Base-by-base conservation (phyloP, 179 eudicot species). In the Actinidia polygama region DNA sequence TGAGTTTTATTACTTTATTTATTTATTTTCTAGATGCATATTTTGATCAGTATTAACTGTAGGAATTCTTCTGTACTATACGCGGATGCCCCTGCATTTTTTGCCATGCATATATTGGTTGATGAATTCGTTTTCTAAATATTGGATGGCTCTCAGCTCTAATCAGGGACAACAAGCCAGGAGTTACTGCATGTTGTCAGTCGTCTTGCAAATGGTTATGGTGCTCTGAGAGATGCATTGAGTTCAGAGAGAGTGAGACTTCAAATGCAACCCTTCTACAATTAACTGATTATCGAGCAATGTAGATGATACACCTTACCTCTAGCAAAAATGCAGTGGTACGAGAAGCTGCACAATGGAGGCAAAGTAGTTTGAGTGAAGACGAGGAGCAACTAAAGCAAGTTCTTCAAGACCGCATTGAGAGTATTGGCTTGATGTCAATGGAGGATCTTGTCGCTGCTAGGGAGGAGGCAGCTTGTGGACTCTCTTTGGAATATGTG, bases 121-220 rank as follows among this genome's bases (percentile, higher is more conserved):
- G 53, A 19, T 62, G 44, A 70, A 16, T 62, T 36, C 47, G 44
- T 16, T 49, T 79, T 51, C 63, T 66, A 66, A 66, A 16, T 16
- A 50, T 66, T 24, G 81, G 59, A 10, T 66, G 78, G 63, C 51
- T 82, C 87, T 78, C 90, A 96, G 99, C 98, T 87, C 84, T 96
- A 76, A 96, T 96, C 81, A 90, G 95, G 82, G 92, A 95, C 83
- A 96, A 95, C 87, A 95, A 95, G 84, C 92, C 93, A 26, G 99
- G 96, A 21, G 80, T 91, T 85, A 87, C 94, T 75, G 96, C 98
- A 80, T 96, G 94, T 83, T n/a, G n/a, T n/a, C n/a, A n/a, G n/a
- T n/a, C 96, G 98, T 47, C 94, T 95, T 76, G 96, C 97, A 75
- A 95, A 95, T 90, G 99, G 98, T 49, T 96, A 92, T 86, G 95